These are phyloP conservation scores for Tricholoma matsutake DNA, from an alignment of 768 basidiomycete species.

Conservation along the genomic window DNA sequence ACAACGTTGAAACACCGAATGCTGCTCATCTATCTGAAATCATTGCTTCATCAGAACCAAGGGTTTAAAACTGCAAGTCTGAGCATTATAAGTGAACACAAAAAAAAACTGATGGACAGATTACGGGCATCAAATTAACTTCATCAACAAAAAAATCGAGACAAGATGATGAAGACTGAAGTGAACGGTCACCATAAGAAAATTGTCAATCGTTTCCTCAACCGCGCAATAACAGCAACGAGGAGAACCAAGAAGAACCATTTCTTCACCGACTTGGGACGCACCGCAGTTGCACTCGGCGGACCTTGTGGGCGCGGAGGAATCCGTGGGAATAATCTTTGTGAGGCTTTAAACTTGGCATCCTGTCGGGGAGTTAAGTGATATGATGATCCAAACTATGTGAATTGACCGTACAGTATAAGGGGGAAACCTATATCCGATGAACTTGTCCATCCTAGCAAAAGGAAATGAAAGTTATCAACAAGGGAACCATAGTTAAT, in stretches of 20 bases:
- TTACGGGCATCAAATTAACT: too few relatives aligned
- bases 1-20: too few relatives aligned
- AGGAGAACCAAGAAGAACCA: not conserved
- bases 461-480: conserved; percentile 16
- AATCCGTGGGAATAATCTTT: conserved; percentile 28
- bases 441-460: conserved; percentile 44
- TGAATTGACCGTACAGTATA: conserved; percentile 39
- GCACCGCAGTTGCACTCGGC: conserved; percentile 20
- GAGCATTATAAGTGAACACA: too few relatives aligned
- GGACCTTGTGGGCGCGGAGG: conserved; percentile 45
- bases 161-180: too few relatives aligned
- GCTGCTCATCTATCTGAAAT: too few relatives aligned
- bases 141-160: not conserved
- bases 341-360: conserved; percentile 29
- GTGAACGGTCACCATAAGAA: not conserved
- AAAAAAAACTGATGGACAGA: too few relatives aligned
- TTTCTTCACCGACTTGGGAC: not conserved
- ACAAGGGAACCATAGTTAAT: conserved; percentile 9
- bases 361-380: conserved; percentile 14
- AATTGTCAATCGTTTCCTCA: not conserved
- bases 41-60: too few relatives aligned
- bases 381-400: too few relatives aligned
- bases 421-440: conserved; percentile 57
- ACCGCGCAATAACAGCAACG: not conserved
- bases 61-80: too few relatives aligned